phyloP scores from a whole-genome alignment of 139 green algal genomes.

The Coelastrella sp. region DNA sequence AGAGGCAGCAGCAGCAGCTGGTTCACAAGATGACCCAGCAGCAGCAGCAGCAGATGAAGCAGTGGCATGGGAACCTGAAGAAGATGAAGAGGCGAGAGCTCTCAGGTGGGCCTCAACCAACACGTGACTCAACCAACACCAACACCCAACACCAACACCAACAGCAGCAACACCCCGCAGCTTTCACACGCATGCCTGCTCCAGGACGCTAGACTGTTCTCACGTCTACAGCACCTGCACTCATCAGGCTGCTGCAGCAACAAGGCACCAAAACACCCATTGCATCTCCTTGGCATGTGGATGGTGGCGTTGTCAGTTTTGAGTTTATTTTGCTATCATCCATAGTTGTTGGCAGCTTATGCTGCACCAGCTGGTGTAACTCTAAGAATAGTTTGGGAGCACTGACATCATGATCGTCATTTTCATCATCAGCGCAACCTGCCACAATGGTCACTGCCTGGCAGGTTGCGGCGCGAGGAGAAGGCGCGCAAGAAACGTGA shows the following conservation, averaged over 20 bases:
- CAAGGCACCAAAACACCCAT: no score
- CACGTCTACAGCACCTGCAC: no score
- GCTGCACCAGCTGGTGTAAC: background rate
- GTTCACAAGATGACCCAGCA: background rate
- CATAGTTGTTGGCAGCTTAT: no score
- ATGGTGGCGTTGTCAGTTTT: no score
- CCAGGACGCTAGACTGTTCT: background rate
- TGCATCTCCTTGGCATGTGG: no score
- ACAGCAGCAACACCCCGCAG: background rate
- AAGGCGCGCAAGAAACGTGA: conserved; percentile 16
- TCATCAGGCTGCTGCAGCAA: no score
- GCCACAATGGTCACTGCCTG: background rate
- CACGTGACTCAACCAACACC: background rate
- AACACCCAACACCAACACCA: background rate
- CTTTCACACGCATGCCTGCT: background rate
- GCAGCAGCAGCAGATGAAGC: conserved; percentile 11
- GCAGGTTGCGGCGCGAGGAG: background rate
- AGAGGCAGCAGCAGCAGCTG: background rate
- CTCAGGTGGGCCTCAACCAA: background rate
- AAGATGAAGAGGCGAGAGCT: background rate
- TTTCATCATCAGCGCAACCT: background rate
- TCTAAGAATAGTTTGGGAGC: background rate
- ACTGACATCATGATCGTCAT: no score
- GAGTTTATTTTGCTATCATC: background rate
- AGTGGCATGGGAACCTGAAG: background rate